These are phyloP conservation scores for Rhodotorula paludigena DNA, from an alignment of 768 basidiomycete genomes.

Conservation along the genomic window DNA sequence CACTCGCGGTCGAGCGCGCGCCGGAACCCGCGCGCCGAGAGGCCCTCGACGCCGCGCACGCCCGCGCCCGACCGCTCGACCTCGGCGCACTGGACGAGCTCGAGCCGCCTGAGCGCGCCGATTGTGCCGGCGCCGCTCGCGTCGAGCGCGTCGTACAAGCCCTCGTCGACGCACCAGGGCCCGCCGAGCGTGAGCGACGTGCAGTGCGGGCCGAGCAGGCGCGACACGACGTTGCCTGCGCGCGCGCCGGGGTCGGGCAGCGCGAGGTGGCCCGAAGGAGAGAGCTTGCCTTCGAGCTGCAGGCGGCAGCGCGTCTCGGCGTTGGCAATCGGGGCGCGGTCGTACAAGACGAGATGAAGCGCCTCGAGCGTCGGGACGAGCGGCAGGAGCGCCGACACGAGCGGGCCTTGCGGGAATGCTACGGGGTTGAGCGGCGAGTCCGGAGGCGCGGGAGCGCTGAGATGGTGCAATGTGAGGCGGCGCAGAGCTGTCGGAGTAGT, in stretches of 20 bases:
- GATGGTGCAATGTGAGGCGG: constrained; percentile 4
- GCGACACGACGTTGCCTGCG: not conserved
- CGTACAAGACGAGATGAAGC: constrained; percentile 8
- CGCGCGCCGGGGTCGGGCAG: not conserved
- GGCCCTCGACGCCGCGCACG: too few relatives aligned
- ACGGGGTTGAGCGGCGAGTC: not conserved
- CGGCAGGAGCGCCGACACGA: constrained; percentile 1
- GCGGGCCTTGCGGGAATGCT: not conserved
- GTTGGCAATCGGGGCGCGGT: not conserved
- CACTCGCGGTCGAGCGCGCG: too few relatives aligned
- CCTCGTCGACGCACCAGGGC: not conserved
- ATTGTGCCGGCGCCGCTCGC: not conserved
- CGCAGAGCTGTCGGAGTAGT: not conserved
- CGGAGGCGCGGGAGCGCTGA: not conserved
- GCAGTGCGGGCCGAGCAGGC: not conserved
- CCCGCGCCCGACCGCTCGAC: too few relatives aligned
- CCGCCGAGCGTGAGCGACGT: not conserved
- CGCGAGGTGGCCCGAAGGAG: too few relatives aligned
- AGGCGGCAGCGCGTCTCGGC: not conserved
- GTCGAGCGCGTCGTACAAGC: constrained; percentile 5
- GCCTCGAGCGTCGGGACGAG: constrained; percentile 1
- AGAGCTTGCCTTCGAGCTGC: too few relatives aligned
- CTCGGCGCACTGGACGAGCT: not conserved
- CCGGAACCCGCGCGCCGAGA: too few relatives aligned
- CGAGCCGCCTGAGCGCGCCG: not conserved